phyloP scores from a whole-genome alignment of 306 rosid species.

The Carpinus viminea region DNA sequence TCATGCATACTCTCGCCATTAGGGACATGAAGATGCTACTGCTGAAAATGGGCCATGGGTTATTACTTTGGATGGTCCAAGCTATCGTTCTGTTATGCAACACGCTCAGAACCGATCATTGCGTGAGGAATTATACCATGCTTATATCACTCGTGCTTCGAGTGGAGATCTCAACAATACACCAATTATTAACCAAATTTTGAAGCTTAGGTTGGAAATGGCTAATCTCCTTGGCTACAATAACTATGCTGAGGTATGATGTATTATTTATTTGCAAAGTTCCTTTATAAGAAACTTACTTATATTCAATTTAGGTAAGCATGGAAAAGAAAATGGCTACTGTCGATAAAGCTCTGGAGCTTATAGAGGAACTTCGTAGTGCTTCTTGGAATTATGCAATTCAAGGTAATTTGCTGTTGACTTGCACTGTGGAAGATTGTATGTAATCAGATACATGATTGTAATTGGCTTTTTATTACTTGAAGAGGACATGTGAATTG shows the following conservation, averaged over 20 bases:
- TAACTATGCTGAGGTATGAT: conserved; percentile 90
- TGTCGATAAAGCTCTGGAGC: conserved; percentile 85
- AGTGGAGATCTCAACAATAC: conserved; percentile 83
- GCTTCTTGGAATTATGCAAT: conserved; percentile 94
- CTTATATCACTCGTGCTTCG: conserved; percentile 74
- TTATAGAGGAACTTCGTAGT: conserved; percentile 82
- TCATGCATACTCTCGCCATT: not conserved
- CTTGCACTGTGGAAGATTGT: not conserved
- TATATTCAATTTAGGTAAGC: conserved; percentile 64
- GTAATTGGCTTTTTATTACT: not conserved
- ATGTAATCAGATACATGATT: not conserved
- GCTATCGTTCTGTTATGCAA: conserved; percentile 83
- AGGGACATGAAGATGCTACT: conserved; percentile 93
- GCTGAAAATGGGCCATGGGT: conserved; percentile 93
- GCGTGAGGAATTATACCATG: conserved; percentile 85
- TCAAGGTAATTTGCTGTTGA: conserved; percentile 50
- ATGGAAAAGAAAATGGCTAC: conserved; percentile 98
- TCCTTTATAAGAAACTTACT: not conserved
- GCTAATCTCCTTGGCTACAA: conserved; percentile 85
- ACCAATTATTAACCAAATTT: conserved; percentile 63
- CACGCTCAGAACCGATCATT: conserved; percentile 78
- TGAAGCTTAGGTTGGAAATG: conserved; percentile 94
- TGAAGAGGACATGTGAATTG: not conserved
- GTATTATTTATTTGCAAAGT: not conserved
- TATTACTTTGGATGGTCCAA: conserved; percentile 82